These are phyloP conservation scores for Pichia rugopelliculosa DNA, from an alignment of 805 yeast species.

Conservation along the genomic window DNA sequence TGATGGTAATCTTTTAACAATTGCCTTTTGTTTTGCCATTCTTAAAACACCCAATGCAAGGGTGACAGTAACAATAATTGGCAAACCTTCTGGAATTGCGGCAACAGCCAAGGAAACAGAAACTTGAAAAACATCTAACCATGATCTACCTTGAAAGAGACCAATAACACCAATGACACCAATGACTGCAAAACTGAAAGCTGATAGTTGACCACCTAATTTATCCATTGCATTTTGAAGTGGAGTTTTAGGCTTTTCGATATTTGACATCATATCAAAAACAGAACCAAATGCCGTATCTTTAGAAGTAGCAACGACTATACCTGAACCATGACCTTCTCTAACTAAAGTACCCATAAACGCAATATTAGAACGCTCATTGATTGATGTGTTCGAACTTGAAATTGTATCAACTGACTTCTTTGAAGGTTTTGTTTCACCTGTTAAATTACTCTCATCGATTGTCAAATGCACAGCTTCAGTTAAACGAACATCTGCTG, in stretches of 20 bases:
- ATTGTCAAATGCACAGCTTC: conserved; percentile 74
- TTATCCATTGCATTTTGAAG: conserved; percentile 93
- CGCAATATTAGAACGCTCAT: conserved; percentile 72
- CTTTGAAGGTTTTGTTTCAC: conserved; percentile 84
- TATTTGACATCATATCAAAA: conserved; percentile 89
- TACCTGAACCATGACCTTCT: conserved; percentile 91
- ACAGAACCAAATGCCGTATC: conserved; percentile 93
- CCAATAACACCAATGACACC: conserved; percentile 91
- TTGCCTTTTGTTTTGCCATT: conserved; percentile 93
- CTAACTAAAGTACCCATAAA: conserved; percentile 97
- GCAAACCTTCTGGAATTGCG: conserved; percentile 98
- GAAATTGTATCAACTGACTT: conserved; percentile 46
- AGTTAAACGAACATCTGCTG: conserved; percentile 85
- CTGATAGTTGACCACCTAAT: conserved; percentile 82
- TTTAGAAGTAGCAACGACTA: conserved; percentile 84
- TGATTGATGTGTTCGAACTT: conserved; percentile 23
- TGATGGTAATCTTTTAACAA: conserved; percentile 87
- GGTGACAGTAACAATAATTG: conserved; percentile 96
- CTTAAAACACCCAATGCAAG: conserved; percentile 91
- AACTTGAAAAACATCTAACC: conserved; percentile 98
- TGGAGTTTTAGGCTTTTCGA: conserved; percentile 97
- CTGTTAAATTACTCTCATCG: conserved; percentile 93
- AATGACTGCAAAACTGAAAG: conserved; percentile 78
- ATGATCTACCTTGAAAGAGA: conserved; percentile 80
- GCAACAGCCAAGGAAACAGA: conserved; percentile 98